phyloP scores from a whole-genome alignment of 345 rosid genomes.

The Populus nigra region DNA sequence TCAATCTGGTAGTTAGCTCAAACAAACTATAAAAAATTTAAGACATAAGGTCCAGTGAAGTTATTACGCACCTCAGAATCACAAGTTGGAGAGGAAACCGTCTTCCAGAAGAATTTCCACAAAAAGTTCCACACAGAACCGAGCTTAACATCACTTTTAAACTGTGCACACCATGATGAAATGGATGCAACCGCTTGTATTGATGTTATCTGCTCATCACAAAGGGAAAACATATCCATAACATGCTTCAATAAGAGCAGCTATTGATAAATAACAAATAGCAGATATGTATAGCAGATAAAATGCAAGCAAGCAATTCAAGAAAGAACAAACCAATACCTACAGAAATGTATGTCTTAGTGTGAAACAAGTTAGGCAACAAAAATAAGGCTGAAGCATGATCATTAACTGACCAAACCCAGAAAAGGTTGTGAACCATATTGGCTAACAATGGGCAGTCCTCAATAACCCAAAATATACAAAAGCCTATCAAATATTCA shows the following conservation, averaged over 20 bases:
- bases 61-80: constrained; percentile 58
- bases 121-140: constrained; percentile 47
- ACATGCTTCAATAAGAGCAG: background rate
- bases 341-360: background rate
- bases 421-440: background rate
- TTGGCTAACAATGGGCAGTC: background rate
- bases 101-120: constrained; percentile 64
- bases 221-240: constrained; percentile 9
- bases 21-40: constrained; percentile 8
- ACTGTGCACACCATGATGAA: constrained; percentile 51
- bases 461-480: no score
- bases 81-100: constrained; percentile 43
- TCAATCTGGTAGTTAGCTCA: constrained; percentile 9
- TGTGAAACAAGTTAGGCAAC: background rate
- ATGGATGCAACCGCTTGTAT: constrained; percentile 59
- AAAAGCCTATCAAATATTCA: no score
- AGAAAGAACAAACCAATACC: background rate
- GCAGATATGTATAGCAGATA: background rate
- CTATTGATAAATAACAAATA: background rate
- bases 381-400: background rate
- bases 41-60: constrained; percentile 8
- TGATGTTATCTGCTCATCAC: constrained; percentile 52
- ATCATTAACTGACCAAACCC: background rate
- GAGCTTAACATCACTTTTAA: constrained; percentile 40
- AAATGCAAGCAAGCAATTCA: background rate